Conservation (phyloP, 2,329 filamentous ascomycete species). For the Boeremia exigua region DNA sequence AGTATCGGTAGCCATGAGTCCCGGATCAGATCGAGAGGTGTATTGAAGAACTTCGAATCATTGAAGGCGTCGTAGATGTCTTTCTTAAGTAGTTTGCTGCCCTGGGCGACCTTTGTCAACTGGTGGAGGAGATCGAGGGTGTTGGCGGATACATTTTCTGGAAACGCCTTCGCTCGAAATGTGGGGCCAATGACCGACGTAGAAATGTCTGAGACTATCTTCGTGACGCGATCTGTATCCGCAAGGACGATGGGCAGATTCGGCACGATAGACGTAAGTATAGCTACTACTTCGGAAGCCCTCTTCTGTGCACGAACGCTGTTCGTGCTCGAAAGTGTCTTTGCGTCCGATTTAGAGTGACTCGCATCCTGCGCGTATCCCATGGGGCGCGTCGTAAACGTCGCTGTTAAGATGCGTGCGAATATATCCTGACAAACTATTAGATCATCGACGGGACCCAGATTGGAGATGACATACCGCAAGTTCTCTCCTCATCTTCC, state of each 20-base stretch:
- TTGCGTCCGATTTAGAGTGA: conserved; percentile 40
- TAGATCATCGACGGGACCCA: conserved; percentile 8
- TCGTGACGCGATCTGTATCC: conserved; percentile 81
- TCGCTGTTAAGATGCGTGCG: conserved; percentile 83
- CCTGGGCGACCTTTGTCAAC: conserved; percentile 76
- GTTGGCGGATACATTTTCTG: conserved; percentile 77
- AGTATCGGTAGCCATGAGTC: conserved; percentile 83
- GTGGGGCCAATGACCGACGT: conserved; percentile 81
- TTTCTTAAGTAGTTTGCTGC: conserved; percentile 90
- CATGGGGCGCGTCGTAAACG: conserved; percentile 87
- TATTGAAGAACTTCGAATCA: conserved; percentile 83
- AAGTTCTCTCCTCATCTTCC: conserved; percentile 87
- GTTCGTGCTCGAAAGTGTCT: conserved; percentile 30
- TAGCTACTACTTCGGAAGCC: conserved; percentile 71
- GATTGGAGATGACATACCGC: conserved; percentile 67
- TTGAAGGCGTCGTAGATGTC: conserved; percentile 93
- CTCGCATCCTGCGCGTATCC: conserved; percentile 68
- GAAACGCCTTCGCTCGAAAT: conserved; percentile 84
- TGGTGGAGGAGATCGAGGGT: conserved; percentile 77
- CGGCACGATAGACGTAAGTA: conserved; percentile 79
- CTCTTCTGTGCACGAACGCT: conserved; percentile 52
- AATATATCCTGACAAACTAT: conserved; percentile 74
- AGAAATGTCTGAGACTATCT: conserved; percentile 80
- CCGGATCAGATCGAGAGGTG: conserved; percentile 68
- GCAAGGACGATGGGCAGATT: conserved; percentile 82